These are phyloP conservation scores for Teratosphaeria pseudoeucalypti DNA, from an alignment of 2,329 filamentous ascomycete species.

Conservation along the genomic window DNA sequence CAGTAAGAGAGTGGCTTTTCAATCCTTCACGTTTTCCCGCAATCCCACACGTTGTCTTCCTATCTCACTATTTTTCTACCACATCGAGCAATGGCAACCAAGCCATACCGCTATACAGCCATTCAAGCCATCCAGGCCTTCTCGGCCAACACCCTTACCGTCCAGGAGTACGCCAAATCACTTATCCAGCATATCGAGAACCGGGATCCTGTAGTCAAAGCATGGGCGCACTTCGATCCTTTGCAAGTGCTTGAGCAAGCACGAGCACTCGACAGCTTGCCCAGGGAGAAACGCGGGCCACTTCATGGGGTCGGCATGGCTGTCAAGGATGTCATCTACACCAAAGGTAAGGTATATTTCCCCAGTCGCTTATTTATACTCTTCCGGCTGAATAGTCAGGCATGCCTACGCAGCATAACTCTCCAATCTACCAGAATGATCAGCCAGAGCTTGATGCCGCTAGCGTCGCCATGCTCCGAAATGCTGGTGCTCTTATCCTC, in stretches of 20 bases:
- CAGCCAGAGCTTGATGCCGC: constrained; percentile 42
- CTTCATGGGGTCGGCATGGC: constrained; percentile 50
- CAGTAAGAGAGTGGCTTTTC: not conserved
- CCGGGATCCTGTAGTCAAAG: constrained; percentile 38
- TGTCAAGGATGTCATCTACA: constrained; percentile 52
- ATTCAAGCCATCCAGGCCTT: constrained; percentile 1
- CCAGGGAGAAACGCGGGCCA: constrained; percentile 39
- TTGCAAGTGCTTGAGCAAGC: constrained; percentile 42
- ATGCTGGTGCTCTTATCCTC: constrained; percentile 48
- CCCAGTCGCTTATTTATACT: not conserved
- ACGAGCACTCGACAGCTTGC: constrained; percentile 40
- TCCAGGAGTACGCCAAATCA: constrained; percentile 40
- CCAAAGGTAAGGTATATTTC: constrained; percentile 39
- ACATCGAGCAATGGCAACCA: not conserved
- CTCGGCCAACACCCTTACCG: constrained; percentile 26
- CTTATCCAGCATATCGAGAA: constrained; percentile 37
- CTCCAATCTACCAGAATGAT: constrained; percentile 42
- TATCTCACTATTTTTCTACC: not conserved
- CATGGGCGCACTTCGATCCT: constrained; percentile 41
- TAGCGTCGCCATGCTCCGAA: constrained; percentile 42
- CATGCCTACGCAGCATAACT: constrained; percentile 51
- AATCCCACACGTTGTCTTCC: not conserved
- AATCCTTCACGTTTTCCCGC: not conserved
- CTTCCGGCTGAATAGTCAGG: constrained; percentile 9
- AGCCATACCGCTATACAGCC: constrained; percentile 2